Evolutionary conservation across 2,329 filamentous ascomycete species (phyloP).

Genomic region (Aschersonia sp.): DNA sequence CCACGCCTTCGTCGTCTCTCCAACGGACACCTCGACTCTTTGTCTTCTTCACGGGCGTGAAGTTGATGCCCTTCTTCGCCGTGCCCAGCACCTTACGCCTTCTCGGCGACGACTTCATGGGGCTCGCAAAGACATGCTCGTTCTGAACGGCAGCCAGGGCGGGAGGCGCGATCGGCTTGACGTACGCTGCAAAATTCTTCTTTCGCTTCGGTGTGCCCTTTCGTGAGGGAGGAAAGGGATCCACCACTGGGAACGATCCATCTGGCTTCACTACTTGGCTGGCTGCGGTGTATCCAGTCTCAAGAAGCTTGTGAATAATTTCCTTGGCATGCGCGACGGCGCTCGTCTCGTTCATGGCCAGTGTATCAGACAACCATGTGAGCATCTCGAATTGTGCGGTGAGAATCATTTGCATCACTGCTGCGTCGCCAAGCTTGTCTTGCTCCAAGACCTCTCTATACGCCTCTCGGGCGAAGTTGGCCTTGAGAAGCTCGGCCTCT

Average conservation of each 20-base stretch:
- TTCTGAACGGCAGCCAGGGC: slow-evolving; percentile 20
- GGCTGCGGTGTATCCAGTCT: slow-evolving; percentile 58
- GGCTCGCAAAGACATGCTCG: slow-evolving; percentile 23
- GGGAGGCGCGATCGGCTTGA: slow-evolving; percentile 30
- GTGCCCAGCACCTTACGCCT: slow-evolving; percentile 52
- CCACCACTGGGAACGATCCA: slow-evolving; percentile 44
- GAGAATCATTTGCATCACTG: slow-evolving; percentile 68
- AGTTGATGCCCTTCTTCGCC: slow-evolving; percentile 56
- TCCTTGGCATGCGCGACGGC: slow-evolving; percentile 67
- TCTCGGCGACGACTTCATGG: slow-evolving; percentile 66
- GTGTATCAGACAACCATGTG: slow-evolving; percentile 65
- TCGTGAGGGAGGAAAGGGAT: slow-evolving; percentile 56
- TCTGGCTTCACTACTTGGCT: slow-evolving; percentile 87
- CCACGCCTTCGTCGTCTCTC: slow-evolving; percentile 77
- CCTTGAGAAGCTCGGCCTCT: slow-evolving; percentile 77
- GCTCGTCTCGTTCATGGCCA: slow-evolving; percentile 69
- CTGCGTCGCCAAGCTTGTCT: slow-evolving; percentile 67
- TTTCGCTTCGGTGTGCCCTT: slow-evolving; percentile 67
- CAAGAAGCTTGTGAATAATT: slow-evolving; percentile 64
- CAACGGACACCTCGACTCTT: slow-evolving; percentile 75
- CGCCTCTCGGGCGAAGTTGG: slow-evolving; percentile 68
- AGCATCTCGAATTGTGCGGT: slow-evolving; percentile 88
- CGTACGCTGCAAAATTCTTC: slow-evolving; percentile 28
- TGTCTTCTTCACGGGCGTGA: slow-evolving; percentile 67
- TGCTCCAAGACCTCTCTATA: slow-evolving; percentile 67